Base-by-base conservation (phyloP, 768 basidiomycete species). In the Podaxis rugospora region DNA sequence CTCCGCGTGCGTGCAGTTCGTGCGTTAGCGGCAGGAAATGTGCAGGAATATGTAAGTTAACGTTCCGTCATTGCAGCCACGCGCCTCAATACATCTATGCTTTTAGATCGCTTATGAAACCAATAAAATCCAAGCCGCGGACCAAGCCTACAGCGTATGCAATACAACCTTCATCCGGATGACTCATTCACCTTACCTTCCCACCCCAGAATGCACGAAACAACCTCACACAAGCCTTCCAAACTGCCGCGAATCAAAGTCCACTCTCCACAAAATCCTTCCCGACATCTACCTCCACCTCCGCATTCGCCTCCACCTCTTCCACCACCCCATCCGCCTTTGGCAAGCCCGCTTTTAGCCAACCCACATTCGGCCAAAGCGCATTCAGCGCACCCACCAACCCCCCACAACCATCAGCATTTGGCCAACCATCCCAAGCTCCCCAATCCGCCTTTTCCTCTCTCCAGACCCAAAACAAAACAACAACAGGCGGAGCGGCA, bases 41-140 rank as follows among this genome's bases (percentile, higher is more conserved):
- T 76, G 5, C 78, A 81, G 40, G 84, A 86, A 77, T 94, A 94
- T 71, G 93, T 92, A 65, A 64, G 88, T 78, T n/a, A 3, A 16
- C 27, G 14, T 36, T 0, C 27, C 9, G 58, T 37, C 42, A 56
- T 56, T 27, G 28, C 44, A 44, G 6, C 23, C 18, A 21, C 0
- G 16, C 10, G n/a, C 10, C 25, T 35, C 44, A 28, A 27, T 46
- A 16, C 44, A 53, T 32, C 27, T n/a, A 11, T 3, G 3, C 21
- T 85, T 83, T 64, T 76, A 65, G 80, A 47, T 70, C 2, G 60
- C 81, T 64, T 89, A 86, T 62, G 90, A 92, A 72, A 69, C 76
- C 4, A 77, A 78, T 32, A 79, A 80, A 65, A 86, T 82, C 35
- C 64, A 78, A 5, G 74, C 79, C 14, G 86, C 89, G 6, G 80